Conservation (phyloP, 257 asterid genomes). For the Craterostigma plantagineum region DNA sequence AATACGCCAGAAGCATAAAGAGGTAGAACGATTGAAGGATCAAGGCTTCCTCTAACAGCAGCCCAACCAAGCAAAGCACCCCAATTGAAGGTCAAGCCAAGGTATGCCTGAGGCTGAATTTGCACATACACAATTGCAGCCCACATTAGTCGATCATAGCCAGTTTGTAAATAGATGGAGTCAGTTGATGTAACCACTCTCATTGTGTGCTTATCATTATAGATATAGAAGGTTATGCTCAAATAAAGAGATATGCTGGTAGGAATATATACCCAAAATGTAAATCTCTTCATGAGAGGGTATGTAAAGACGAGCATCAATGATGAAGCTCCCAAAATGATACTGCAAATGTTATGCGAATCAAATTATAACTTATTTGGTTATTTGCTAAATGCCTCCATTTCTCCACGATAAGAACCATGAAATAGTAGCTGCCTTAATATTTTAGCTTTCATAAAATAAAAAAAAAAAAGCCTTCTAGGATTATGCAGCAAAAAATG, state of each 20-base stretch:
- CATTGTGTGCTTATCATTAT: no score
- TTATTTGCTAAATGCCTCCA: no score
- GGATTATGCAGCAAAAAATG: conserved; percentile 11
- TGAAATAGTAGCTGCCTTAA: no score
- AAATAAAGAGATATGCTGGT: neutral
- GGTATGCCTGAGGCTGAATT: conserved; percentile 95
- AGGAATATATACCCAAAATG: conserved; percentile 54
- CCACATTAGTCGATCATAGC: conserved; percentile 7
- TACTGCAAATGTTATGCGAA: conserved; percentile 28
- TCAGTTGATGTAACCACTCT: conserved; percentile 1
- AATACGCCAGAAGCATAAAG: conserved; percentile 49
- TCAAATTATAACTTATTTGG: neutral
- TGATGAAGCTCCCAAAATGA: conserved; percentile 55
- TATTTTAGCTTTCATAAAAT: no score
- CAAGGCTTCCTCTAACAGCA: conserved; percentile 61
- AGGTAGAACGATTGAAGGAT: conserved; percentile 58
- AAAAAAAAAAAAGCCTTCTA: no score
- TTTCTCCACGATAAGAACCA: no score
- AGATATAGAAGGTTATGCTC: neutral
- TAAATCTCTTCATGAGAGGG: conserved; percentile 84
- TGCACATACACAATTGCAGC: conserved; percentile 8
- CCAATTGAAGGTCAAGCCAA: conserved; percentile 73
- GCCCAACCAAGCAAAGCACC: conserved; percentile 92
- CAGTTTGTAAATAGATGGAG: neutral
- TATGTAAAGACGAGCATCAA: conserved; percentile 56